Evolutionary conservation across 108 stramenopile genomes (phyloP).

Genomic region (Fragilariopsis cylindrus): DNA sequence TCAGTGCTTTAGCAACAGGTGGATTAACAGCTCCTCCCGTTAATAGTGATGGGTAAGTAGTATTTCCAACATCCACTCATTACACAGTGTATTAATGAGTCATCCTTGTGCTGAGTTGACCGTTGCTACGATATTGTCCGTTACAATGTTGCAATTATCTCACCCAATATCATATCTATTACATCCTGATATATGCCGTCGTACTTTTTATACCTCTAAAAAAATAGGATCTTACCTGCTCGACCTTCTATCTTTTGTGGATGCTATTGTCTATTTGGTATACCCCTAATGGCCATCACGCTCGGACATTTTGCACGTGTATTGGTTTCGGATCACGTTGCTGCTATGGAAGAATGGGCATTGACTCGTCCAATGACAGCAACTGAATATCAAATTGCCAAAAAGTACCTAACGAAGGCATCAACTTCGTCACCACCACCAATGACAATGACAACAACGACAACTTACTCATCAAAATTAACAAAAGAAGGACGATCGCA

Average conservation of each 20-base stretch:
- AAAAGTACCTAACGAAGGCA: constrained; percentile 35
- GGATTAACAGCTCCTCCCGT: constrained; percentile 69
- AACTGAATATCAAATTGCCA: constrained; percentile 56
- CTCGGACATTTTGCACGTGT: constrained; percentile 61
- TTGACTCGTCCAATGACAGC: constrained; percentile 45
- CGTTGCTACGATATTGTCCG: no score
- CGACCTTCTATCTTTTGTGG: constrained; percentile 64
- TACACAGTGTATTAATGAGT: no score
- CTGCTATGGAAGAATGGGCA: constrained; percentile 49
- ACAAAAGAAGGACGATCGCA: not conserved
- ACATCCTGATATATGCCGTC: no score
- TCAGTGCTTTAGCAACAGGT: constrained; percentile 71
- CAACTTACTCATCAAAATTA: not conserved
- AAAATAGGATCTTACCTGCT: constrained; percentile 40
- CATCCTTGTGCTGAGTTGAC: no score
- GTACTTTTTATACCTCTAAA: no score
- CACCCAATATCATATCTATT: no score
- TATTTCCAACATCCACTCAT: no score
- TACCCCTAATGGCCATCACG: constrained; percentile 68
- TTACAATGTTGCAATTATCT: no score
- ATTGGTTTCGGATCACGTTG: constrained; percentile 52
- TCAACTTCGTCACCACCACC: not conserved
- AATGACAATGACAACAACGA: not conserved
- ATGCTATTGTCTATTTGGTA: constrained; percentile 63
- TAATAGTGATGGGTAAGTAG: constrained; percentile 33